Percentiles rank a stretch among this genome's conserved stretches.
Evolutionary conservation across 2,329 filamentous ascomycete genomes (phyloP).

Genomic region (Zasmidium citrigriseum): DNA sequence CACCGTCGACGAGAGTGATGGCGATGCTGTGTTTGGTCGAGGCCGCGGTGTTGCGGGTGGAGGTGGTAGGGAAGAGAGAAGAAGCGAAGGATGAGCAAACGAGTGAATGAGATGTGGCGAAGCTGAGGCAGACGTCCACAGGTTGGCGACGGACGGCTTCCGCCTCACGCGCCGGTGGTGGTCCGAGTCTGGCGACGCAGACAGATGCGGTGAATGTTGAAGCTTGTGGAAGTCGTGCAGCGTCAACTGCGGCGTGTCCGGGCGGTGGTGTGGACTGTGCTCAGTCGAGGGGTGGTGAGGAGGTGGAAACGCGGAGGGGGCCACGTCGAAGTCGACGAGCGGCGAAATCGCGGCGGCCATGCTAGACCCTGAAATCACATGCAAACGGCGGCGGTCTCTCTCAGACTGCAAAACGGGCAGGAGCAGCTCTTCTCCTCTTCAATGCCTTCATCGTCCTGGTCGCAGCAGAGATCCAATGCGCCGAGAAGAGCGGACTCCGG

Average conservation of each 20-base stretch:
- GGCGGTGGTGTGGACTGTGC: slow-evolving; percentile 1
- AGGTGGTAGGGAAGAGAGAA: slow-evolving; percentile 15
- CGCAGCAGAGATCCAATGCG: too few relatives aligned
- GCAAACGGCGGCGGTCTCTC: neutral
- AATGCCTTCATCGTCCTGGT: too few relatives aligned
- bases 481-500: too few relatives aligned
- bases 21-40: slow-evolving; percentile 22
- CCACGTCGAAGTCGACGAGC: neutral
- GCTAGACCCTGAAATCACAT: neutral
- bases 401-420: too few relatives aligned
- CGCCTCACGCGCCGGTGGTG: slow-evolving; percentile 14
- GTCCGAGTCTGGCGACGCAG: slow-evolving; percentile 16
- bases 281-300: neutral
- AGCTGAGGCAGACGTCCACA: slow-evolving; percentile 9
- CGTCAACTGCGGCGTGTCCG: slow-evolving; percentile 19
- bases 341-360: slow-evolving; percentile 1
- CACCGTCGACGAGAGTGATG: slow-evolving; percentile 26
- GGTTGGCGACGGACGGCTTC: slow-evolving; percentile 19
- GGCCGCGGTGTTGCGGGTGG: slow-evolving; percentile 18
- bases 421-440: too few relatives aligned
- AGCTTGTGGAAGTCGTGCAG: slow-evolving; percentile 22
- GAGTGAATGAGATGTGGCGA: slow-evolving; percentile 6
- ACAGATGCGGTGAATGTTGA: slow-evolving; percentile 19
- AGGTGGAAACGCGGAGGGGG: neutral
- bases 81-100: slow-evolving; percentile 5